phyloP scores from a whole-genome alignment of 257 asterid genomes.

The Paulownia fortunei region DNA sequence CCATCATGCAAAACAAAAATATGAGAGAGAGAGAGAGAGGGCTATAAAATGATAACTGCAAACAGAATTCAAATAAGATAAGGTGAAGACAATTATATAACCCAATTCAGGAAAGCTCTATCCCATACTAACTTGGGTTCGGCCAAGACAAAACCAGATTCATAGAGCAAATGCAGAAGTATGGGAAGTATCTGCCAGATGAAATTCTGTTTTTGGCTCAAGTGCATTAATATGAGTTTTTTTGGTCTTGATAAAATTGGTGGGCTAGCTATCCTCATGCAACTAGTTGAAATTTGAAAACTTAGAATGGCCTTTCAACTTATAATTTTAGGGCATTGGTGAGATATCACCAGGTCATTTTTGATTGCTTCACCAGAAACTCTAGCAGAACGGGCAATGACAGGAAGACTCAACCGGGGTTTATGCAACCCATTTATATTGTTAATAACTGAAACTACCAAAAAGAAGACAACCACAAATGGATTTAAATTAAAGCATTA shows the following conservation, averaged over 20 bases:
- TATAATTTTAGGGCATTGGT: background rate
- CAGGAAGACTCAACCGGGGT: too few species aligned
- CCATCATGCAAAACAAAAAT: background rate
- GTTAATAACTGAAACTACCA: background rate
- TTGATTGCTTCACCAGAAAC: background rate
- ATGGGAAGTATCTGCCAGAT: background rate
- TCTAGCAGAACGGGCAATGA: background rate
- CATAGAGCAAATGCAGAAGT: constrained; percentile 15
- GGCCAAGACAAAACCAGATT: constrained; percentile 6
- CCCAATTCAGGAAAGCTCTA: background rate
- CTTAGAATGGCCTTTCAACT: background rate
- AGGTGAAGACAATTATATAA: background rate
- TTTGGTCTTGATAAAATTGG: background rate
- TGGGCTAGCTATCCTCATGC: background rate
- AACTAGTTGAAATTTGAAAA: background rate
- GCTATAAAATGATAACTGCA: constrained; percentile 4
- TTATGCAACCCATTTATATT: background rate
- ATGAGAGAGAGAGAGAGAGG: background rate
- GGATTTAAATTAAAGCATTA: background rate
- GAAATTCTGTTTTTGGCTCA: background rate
- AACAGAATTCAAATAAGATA: background rate
- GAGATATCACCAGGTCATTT: constrained; percentile 5
- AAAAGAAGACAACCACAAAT: background rate
- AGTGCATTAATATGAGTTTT: constrained; percentile 3
- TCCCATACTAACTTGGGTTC: background rate